Percentiles rank a stretch among this genome's conserved stretches.
These are phyloP conservation scores for Pelargonium myrrhifolium DNA, from an alignment of 441 rosid species.

Conservation along the genomic window DNA sequence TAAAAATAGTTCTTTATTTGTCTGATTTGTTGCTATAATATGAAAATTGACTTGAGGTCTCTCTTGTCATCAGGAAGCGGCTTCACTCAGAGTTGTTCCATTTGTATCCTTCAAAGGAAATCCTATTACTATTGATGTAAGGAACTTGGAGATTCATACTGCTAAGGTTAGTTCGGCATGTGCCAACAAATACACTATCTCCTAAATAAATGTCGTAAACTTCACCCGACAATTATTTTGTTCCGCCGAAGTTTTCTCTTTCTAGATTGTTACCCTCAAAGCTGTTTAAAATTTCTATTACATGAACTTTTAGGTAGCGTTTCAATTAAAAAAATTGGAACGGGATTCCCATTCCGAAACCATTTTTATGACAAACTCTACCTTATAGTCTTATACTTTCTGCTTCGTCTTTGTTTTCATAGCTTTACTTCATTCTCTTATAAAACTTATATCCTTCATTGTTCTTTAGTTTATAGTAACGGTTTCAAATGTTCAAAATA, in stretches of 20 bases:
- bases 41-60: conserved; percentile 11
- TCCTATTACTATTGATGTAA: conserved; percentile 62
- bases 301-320: no score
- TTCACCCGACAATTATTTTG: not conserved
- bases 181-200: not conserved
- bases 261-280: not conserved
- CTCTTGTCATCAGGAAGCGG: conserved; percentile 57
- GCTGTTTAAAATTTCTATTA: no score
- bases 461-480: no score
- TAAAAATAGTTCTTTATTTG: conserved; percentile 18
- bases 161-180: conserved; percentile 46
- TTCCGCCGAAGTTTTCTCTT: not conserved
- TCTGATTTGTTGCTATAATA: conserved; percentile 12
- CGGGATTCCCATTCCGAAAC: no score
- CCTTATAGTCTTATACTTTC: no score
- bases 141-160: conserved; percentile 41
- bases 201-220: not conserved
- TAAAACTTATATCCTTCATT: no score
- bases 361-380: no score
- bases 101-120: conserved; percentile 50
- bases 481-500: no score
- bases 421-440: no score
- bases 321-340: no score
- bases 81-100: conserved; percentile 66
- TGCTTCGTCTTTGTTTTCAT: no score